Base-by-base conservation (phyloP, 352 stramenopile species). In the Pythium plurisporium region DNA sequence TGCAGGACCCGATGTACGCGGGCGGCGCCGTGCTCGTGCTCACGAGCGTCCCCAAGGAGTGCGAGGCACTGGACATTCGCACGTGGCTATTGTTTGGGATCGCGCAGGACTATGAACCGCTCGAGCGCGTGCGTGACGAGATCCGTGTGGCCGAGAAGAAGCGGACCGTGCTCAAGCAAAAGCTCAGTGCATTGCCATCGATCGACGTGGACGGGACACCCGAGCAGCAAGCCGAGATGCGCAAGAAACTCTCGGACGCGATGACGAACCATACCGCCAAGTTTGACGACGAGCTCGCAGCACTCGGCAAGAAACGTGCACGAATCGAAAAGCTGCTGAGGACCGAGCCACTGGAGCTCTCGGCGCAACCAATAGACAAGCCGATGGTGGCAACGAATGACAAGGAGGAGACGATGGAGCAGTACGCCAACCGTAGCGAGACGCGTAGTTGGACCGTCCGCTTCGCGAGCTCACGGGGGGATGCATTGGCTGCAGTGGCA, bases 1-100 rank as follows among this genome's bases (percentile, higher is more conserved):
- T 84, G 10, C 53, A 70, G 33, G 77, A 90, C 36, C 60, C 72
- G 5, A 65, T 86, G 26, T 88, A 88, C 69, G 59, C 72, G 19
- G 80, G 77, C 6, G 51, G 56, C 0, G 77, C 77, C 3, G 55
- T 84, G 2, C 53, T 88, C 31, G 69, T 88, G 15, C 67, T 90
- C 40, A 67, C 77, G 0, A 66, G 72, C n/a, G 80, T 87, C 9
- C 80, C 80, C 9, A 67, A 68, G 5, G 57, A 73, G 12, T 88
- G 76, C 41, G 76, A 84, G 45, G 47, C 69, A 0, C 48, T 76
- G 17, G 80, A 90, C 47, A 44, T 90, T 14, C 67, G 57, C 14
- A 68, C 58, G 20, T 90, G 80, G 80, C 57, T 90, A 11, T 61
- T 90, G 14, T 85, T 77, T 38, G 80, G 80, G 15, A 69, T 88